Base-by-base conservation (phyloP, 495 filamentous ascomycete species). In the Parmelia sp. region DNA sequence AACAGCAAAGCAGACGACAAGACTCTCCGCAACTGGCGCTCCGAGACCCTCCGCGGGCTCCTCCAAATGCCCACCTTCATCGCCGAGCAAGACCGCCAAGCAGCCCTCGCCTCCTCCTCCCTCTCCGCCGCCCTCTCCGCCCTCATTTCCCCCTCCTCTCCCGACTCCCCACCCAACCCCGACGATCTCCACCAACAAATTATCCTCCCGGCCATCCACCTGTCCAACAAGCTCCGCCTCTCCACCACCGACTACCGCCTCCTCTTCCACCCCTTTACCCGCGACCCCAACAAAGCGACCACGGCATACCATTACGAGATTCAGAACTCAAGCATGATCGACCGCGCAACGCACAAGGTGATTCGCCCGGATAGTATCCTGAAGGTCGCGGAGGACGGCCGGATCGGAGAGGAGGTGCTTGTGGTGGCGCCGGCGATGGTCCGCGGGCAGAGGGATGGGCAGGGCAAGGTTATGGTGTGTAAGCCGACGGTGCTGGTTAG, bases 401-500 rank as follows among this genome's bases (percentile, higher is more conserved):
- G 62, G 33, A 67, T 71, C 14, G 69, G 69, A 2, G 61, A 69
- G 42, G 63, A 66, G 60, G 65, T 69, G 61, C 62, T 71, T 23
- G 57, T 71, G 0, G 14, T 65, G 23, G 36, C 61, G 33, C 67
- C 67, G 23, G 66, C 58, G 25, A 15, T 63, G 35, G 23, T 63
- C 15, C 33, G 66, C 23, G 49, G 37, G 11, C 35, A 53, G n/a
- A 57, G 31, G 33, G 42, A 47, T 4, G 53, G 68, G 55, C 61
- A 23, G 35, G 33, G 57, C 5, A 61, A 35, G 23, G 61, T 60
- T 8, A 12, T 69, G 9, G 58, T 69, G 9, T 58, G 47, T 23
- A 71, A 71, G 59, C 65, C 69, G 19, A 55, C 57, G 3, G 39
- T 71, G 11, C 31, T 69, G 15, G 65, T 71, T 4, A 65, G 59